A percentile compares a stretch with the other conserved stretches of the same genome.
phyloP scores from a whole-genome alignment of 116 monocot species.

The Papilionanthe hybrid region DNA sequence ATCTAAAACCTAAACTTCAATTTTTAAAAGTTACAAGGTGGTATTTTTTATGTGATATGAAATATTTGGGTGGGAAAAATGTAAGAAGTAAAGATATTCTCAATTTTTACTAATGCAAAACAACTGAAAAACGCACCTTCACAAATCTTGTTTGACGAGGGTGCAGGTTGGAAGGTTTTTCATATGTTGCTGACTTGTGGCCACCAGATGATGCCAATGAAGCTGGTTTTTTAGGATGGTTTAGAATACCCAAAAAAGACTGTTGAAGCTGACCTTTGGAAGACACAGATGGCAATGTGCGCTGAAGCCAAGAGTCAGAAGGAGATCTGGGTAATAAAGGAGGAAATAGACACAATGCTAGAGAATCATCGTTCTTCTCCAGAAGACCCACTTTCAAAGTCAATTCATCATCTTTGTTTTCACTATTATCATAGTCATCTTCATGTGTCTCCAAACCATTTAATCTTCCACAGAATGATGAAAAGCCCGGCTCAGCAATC shows the following conservation, averaged over 20 bases:
- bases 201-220: constrained; percentile 7
- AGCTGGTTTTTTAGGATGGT: constrained; percentile 30
- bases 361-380: background rate
- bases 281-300: constrained; percentile 11
- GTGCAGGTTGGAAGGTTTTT: constrained; percentile 23
- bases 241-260: constrained; percentile 51
- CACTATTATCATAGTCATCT: background rate
- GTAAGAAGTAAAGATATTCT: background rate
- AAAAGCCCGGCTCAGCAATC: background rate
- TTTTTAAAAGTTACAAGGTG: too few relatives aligned
- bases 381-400: background rate
- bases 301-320: constrained; percentile 24
- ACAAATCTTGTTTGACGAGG: constrained; percentile 38
- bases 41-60: too few relatives aligned
- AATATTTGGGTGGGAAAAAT: background rate
- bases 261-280: constrained; percentile 35
- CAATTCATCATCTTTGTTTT: background rate
- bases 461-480: background rate
- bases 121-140: constrained; percentile 29
- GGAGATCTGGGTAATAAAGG: constrained; percentile 16
- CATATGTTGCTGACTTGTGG: constrained; percentile 13
- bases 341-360: constrained; percentile 14
- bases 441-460: background rate
- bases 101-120: background rate
- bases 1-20: too few relatives aligned